These are phyloP conservation scores for Arthroderma sp. DNA, from an alignment of 2,329 filamentous ascomycete genomes.

Conservation along the genomic window DNA sequence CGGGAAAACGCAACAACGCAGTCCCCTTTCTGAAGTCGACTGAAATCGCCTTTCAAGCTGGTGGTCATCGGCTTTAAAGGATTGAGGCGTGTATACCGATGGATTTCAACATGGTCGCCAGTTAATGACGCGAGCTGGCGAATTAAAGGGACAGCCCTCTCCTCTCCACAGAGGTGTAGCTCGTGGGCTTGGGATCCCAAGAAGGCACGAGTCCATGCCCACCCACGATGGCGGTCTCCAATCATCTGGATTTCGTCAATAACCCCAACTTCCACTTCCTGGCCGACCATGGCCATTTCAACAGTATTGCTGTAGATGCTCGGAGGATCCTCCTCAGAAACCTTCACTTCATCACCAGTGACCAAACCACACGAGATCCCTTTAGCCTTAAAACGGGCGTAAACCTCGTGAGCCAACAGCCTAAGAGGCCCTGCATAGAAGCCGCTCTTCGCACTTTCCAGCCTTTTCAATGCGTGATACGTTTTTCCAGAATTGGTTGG, in stretches of 20 bases:
- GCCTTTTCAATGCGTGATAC: conserved; percentile 75
- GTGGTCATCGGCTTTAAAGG: conserved; percentile 53
- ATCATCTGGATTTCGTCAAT: conserved; percentile 99
- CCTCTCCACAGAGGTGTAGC: conserved; percentile 86
- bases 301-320: conserved; percentile 77
- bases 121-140: conserved; percentile 61
- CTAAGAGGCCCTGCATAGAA: conserved; percentile 85
- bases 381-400: conserved; percentile 66
- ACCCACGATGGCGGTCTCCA: conserved; percentile 62
- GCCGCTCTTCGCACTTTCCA: conserved; percentile 62
- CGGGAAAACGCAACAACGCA: conserved; percentile 81
- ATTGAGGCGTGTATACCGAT: conserved; percentile 72
- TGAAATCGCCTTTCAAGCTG: conserved; percentile 52
- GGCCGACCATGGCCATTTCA: conserved; percentile 61
- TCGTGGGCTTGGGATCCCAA: conserved; percentile 78
- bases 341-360: conserved; percentile 78
- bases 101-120: conserved; percentile 71
- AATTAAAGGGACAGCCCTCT: conserved; percentile 66
- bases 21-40: conserved; percentile 69
- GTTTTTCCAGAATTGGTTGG: conserved; percentile 98
- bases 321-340: conserved; percentile 45
- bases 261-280: conserved; percentile 69
- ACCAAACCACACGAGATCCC: conserved; percentile 65
- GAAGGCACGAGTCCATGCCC: conserved; percentile 87
- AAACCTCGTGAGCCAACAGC: conserved; percentile 88